Percentiles rank a stretch among this genome's conserved stretches.
These are phyloP conservation scores for Torulaspora gathmanii DNA, from an alignment of 805 yeast genomes.

Conservation along the genomic window DNA sequence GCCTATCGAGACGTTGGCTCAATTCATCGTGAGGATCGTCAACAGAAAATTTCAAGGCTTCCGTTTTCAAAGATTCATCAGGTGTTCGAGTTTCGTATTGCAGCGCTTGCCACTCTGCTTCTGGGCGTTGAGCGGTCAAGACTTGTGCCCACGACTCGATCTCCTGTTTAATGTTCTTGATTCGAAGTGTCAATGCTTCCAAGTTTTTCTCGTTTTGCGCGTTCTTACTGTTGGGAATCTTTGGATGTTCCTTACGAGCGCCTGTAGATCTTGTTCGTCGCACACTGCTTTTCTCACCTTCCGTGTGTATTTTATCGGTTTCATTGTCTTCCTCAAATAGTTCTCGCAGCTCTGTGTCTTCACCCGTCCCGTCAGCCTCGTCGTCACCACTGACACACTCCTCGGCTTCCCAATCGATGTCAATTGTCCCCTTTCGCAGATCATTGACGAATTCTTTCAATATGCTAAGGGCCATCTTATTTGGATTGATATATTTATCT, in stretches of 20 bases:
- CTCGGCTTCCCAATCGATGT: constrained; percentile 32
- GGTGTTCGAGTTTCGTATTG: not conserved
- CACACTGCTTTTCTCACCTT: not conserved
- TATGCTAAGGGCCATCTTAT: constrained; percentile 23
- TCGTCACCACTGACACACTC: constrained; percentile 12
- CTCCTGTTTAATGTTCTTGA: constrained; percentile 25
- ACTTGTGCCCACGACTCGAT: constrained; percentile 27
- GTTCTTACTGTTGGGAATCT: constrained; percentile 33
- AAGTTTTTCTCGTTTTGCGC: constrained; percentile 29
- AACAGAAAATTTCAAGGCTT: not conserved
- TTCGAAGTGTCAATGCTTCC: constrained; percentile 21
- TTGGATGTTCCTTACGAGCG: constrained; percentile 1
- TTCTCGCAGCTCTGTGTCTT: constrained; percentile 20
- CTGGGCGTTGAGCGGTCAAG: constrained; percentile 19
- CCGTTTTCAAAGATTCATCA: not conserved
- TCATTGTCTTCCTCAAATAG: constrained; percentile 21
- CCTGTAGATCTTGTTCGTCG: constrained; percentile 1
- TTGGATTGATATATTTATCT: constrained; percentile 19
- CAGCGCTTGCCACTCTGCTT: constrained; percentile 19
- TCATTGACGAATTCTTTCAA: constrained; percentile 33
- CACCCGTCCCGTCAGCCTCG: constrained; percentile 15
- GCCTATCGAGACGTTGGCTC: constrained; percentile 17
- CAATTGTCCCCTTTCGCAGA: constrained; percentile 24
- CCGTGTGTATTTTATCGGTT: constrained; percentile 5
- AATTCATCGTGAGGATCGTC: constrained; percentile 15